Evolutionary conservation across 2,329 filamentous ascomycete genomes (phyloP).

Genomic region (Leptosphaerulina australis): DNA sequence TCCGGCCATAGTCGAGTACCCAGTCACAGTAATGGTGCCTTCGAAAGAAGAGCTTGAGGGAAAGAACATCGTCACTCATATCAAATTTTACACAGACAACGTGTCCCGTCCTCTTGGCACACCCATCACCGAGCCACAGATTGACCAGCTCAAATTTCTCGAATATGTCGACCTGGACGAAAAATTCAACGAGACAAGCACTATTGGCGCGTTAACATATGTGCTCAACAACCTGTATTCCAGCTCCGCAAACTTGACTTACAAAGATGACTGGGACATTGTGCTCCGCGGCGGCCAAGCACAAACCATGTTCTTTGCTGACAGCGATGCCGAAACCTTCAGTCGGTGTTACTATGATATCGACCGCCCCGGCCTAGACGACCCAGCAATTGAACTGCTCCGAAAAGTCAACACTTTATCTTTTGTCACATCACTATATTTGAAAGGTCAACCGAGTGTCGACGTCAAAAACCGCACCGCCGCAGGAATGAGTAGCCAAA

Average conservation of each 20-base stretch:
- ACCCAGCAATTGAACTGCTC: slow-evolving; percentile 29
- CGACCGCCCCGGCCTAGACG: slow-evolving; percentile 22
- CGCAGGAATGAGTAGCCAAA: slow-evolving; percentile 17
- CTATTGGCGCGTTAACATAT: slow-evolving; percentile 28
- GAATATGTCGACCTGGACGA: slow-evolving; percentile 25
- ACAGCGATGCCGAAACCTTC: slow-evolving; percentile 14
- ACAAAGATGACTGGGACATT: slow-evolving; percentile 25
- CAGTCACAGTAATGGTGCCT: slow-evolving; percentile 31
- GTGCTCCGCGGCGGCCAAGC: slow-evolving; percentile 22
- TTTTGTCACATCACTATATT: slow-evolving; percentile 26
- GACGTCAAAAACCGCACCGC: slow-evolving; percentile 4
- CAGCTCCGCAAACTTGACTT: slow-evolving; percentile 24
- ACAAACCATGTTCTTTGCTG: slow-evolving; percentile 27
- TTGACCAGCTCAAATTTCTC: slow-evolving; percentile 24
- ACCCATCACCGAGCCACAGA: slow-evolving; percentile 16
- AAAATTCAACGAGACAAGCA: slow-evolving; percentile 19
- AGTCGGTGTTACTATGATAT: slow-evolving; percentile 29
- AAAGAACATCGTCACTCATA: slow-evolving; percentile 29
- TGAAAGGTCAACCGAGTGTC: slow-evolving; percentile 22
- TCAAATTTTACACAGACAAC: slow-evolving; percentile 31
- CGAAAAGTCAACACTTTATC: slow-evolving; percentile 32
- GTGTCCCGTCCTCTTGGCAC: slow-evolving; percentile 7
- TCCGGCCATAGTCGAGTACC: slow-evolving; percentile 30
- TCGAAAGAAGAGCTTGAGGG: slow-evolving; percentile 29
- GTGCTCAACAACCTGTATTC: slow-evolving; percentile 31